phyloP scores from a whole-genome alignment of 495 filamentous ascomycete species.

The Xylaria nigripes region DNA sequence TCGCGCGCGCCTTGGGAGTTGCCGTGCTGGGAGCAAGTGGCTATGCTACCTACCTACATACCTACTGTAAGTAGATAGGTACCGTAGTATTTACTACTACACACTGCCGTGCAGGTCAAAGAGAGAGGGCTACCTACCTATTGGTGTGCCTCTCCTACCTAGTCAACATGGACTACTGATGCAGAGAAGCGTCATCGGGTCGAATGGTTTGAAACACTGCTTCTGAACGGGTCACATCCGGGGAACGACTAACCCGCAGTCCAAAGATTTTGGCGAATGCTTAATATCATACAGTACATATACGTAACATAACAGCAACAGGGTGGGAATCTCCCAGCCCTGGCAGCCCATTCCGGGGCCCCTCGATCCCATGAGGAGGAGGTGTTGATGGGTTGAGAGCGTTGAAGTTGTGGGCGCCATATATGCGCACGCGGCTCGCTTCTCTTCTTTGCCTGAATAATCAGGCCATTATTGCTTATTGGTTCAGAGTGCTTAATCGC shows the following conservation, averaged over 20 bases:
- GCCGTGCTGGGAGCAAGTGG: neutral
- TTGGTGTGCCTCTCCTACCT: too few relatives aligned
- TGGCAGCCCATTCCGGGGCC: too few relatives aligned
- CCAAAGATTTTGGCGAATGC: neutral
- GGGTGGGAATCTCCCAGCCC: too few relatives aligned
- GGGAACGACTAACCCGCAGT: neutral
- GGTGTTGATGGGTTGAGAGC: neutral
- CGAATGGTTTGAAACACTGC: neutral
- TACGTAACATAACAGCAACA: too few relatives aligned
- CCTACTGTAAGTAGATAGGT: too few relatives aligned
- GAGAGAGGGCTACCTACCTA: too few relatives aligned
- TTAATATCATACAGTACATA: too few relatives aligned
- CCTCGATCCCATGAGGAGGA: neutral
- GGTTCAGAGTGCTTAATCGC: conserved; percentile 5
- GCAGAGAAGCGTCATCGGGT: neutral
- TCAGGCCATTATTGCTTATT: neutral
- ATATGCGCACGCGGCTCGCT: neutral
- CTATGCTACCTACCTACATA: neutral
- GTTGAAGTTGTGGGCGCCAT: neutral
- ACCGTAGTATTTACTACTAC: too few relatives aligned
- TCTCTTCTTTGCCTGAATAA: neutral
- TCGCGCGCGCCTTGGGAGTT: neutral
- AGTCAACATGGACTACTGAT: too few relatives aligned
- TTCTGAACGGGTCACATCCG: neutral
- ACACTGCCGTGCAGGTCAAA: too few relatives aligned